Evolutionary conservation across 2,329 filamentous ascomycete species (phyloP), one percentile per base, ranked within the genome.

Genomic region (Daldinia sp.): DNA sequence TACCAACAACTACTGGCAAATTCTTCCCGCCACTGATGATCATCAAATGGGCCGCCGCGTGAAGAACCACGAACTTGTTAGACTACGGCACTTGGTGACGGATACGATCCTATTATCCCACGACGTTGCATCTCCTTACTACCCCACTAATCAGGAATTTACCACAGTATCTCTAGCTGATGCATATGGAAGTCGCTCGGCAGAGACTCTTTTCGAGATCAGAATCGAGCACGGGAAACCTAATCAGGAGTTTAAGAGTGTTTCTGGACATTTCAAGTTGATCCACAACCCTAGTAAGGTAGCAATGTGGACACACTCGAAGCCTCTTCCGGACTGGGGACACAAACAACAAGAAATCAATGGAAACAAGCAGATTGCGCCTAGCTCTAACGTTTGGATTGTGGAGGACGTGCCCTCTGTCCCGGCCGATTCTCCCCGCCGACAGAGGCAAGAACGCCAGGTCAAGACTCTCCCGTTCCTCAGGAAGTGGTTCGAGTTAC

Each of bases 331-430:
- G 3, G 95, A 99, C 3, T 99, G 95, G 95, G 95, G 86, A 23
- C 94, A 91, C 82, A 95, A 96, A 78, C 95, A 99, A 78, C 94
- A 96, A 74, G 95, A 99, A 77, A 97, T 99, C 82, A 99, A 99
- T 78, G 95, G 95, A 63, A 99, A 99, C 84, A 99, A 99, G 86
- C 96, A 97, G 76, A 82, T 96, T 55, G 83, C 88, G 25, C 91
- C 94, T 66, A 89, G 90, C 75, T 97, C 93, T 76, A 99, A 99
- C 76, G 85, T 97, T 65, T 99, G 95, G 95, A 90, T 91, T 70
- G 90, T 94, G 11, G 95, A 99, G 72, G 92, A 96, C 67, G 91
- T 98, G 53, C 87, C 92, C n/a, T 93, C 90, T 8, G 80, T 98
- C 47, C 81, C 89, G 2, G 82, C 78, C 4, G 92, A 93, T 70